Base-by-base conservation (phyloP, 1,284 basidiomycete species). In the Boletus subluridellus region DNA sequence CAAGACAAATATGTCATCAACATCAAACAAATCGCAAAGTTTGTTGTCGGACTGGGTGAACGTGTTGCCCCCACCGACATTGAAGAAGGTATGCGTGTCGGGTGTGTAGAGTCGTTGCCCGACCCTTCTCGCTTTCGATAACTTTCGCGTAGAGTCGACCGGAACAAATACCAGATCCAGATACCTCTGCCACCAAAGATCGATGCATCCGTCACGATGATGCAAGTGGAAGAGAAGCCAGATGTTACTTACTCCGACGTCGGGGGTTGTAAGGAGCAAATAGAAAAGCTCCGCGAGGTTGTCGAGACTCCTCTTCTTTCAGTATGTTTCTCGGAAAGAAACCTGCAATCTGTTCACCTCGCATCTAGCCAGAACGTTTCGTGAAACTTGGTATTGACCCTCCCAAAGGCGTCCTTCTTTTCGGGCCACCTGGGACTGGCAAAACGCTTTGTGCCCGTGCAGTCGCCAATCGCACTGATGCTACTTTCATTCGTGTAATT, bases 131-230 rank as follows among this genome's bases (percentile, higher is more conserved):
- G 1, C 26, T n/a, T 54, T 30, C 17, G 15, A 54, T 38, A 24
- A 48, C 24, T 24, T 52, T 46, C 30, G 35, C 55, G 28, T 63
- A 91, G 93, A 63, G 88, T 95, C 64, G 90, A 95, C 75, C 86
- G 93, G 52, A 95, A 90, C 66, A 98, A 98, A 75, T 99, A 99
- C 74, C 95, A 98, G 76, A 99, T 99, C 65, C 94, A 98, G 77
- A 98, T 99, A 64, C 97, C 97, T n/a, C 78, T 99, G n/a, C 97
- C 97, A 46, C 97, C 97, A 41, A 98, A 97, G 80, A 99, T 99
- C 66, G 97, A 99, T 74, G 95, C 97, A 4, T 97, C 95, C 0
- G 97, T 99, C 5, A 99, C 97, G 15, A 98, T 99, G 96, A 99
- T 99, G 97, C 96, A 99, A 76, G 96, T 99, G 48, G 96, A 99